phyloP scores from a whole-genome alignment of 257 asterid species.

The Penstemon barbatus region DNA sequence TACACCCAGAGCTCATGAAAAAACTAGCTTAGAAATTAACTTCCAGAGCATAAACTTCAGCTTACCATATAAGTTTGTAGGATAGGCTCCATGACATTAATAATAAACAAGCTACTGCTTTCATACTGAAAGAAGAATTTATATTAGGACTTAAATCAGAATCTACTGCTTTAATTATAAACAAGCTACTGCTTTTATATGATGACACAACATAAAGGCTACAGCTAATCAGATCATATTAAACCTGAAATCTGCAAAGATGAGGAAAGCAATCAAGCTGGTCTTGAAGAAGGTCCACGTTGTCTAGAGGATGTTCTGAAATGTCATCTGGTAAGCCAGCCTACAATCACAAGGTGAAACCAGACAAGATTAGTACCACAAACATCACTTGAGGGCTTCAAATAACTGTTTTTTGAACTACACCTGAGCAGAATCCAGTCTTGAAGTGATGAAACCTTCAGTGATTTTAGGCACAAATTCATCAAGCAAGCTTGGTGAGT shows the following conservation, averaged over 20 bases:
- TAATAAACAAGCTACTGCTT: slow-evolving; percentile 86
- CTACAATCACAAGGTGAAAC: slow-evolving; percentile 44
- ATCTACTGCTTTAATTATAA: background rate
- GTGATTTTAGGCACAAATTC: slow-evolving; percentile 93
- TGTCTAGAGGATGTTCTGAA: slow-evolving; percentile 93
- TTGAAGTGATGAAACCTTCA: slow-evolving; percentile 90
- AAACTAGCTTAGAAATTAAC: slow-evolving; percentile 14
- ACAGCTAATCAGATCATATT: slow-evolving; percentile 14
- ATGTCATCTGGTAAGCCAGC: slow-evolving; percentile 72
- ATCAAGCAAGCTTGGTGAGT: slow-evolving; percentile 92
- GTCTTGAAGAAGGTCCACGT: slow-evolving; percentile 97
- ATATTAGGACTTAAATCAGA: slow-evolving; percentile 9
- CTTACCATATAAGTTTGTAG: slow-evolving; percentile 82
- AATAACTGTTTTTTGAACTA: slow-evolving; percentile 15
- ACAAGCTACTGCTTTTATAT: background rate
- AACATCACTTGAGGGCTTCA: slow-evolving; percentile 2
- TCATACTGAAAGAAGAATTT: slow-evolving; percentile 72
- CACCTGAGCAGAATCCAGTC: slow-evolving; percentile 98
- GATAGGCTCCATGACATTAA: slow-evolving; percentile 84
- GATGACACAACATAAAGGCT: slow-evolving; percentile 4
- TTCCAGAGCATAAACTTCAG: slow-evolving; percentile 22
- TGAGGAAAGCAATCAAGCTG: slow-evolving; percentile 92
- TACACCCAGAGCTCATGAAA: slow-evolving; percentile 11
- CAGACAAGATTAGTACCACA: slow-evolving; percentile 11
- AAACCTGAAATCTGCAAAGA: slow-evolving; percentile 95